Evolutionary conservation across 805 yeast species (phyloP).

Genomic region (Kluyveromyces aestuarii): DNA sequence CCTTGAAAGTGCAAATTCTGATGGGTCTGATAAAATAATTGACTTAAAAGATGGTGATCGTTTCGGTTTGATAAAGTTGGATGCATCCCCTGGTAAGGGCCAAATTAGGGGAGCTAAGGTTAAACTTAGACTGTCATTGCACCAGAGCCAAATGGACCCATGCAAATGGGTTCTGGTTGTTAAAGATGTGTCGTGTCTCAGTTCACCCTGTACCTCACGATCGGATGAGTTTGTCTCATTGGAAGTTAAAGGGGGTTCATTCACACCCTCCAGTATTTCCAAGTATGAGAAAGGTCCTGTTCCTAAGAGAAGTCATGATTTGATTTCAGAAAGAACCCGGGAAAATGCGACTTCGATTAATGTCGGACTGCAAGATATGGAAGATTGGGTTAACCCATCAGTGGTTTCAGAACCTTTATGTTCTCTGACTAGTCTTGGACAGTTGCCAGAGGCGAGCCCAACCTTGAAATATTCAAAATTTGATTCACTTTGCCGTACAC

Average conservation of each 20-base stretch:
- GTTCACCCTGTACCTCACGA: background rate
- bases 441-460: no score
- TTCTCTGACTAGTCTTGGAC: background rate
- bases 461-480: no score
- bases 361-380: background rate
- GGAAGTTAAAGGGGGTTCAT: background rate
- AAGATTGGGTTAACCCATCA: background rate
- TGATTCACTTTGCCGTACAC: no score
- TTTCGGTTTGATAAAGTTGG: conserved; percentile 14
- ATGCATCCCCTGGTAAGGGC: conserved; percentile 9
- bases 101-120: conserved; percentile 17
- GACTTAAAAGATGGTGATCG: conserved; percentile 21
- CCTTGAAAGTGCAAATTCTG: conserved; percentile 11
- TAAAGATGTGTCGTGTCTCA: conserved; percentile 8
- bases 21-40: conserved; percentile 11
- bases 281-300: background rate
- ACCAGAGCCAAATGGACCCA: background rate
- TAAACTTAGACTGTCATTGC: conserved; percentile 10
- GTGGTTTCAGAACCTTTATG: background rate
- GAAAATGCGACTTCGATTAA: background rate
- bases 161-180: conserved; percentile 8
- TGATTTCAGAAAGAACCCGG: background rate
- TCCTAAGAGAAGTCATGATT: background rate
- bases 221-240: background rate
- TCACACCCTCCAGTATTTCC: background rate